Evolutionary conservation across 257 asterid species (phyloP), one percentile per base, ranked within the genome.

Genomic region (Capsicum chinense): DNA sequence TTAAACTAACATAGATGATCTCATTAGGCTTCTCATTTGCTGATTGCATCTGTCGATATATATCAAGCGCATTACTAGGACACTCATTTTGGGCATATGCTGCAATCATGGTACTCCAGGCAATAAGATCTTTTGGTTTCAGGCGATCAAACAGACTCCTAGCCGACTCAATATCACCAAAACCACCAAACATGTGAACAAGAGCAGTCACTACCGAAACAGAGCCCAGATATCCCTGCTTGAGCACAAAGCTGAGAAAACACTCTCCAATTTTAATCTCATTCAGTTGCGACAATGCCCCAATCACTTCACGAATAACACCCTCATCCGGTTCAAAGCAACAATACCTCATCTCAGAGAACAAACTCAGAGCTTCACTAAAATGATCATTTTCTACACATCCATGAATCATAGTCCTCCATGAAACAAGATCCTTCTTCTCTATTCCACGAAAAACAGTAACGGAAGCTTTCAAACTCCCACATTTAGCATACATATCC

Each of bases 71-170:
- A 74, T 86, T 69, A 57, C 59, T 33, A 82, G 93, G 92, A 44
- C 86, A 89, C 39, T 80, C 85, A 67, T 89, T 88, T 87, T 92
- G 92, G 76, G 91, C 88, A 84, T 91, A 92, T 48, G 87, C 92
- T 42, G 94, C 83, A 79, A 92, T 90, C 95, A 93, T 92, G 3
- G 90, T 93, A 71, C 92, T 92, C 96, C 98, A 95, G 67, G 96
- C 93, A 89, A 95, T 87, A 50, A 89, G 83, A 92, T 95, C 96
- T 89, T 92, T 95, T 83, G 86, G 73, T 14, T 83, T 69, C 68
- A 92, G 90, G 50, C 71, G 84, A 82, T 90, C 90, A 39, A 95
- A 95, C 78, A 95, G 74, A 54, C 71, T 85, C 90, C 89, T 89
- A 21, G 98, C 91, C 0, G 90, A 89, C 84, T 74, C 90, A 85